phyloP scores from a whole-genome alignment of 2,329 filamentous ascomycete species.

The Alternaria longipes region DNA sequence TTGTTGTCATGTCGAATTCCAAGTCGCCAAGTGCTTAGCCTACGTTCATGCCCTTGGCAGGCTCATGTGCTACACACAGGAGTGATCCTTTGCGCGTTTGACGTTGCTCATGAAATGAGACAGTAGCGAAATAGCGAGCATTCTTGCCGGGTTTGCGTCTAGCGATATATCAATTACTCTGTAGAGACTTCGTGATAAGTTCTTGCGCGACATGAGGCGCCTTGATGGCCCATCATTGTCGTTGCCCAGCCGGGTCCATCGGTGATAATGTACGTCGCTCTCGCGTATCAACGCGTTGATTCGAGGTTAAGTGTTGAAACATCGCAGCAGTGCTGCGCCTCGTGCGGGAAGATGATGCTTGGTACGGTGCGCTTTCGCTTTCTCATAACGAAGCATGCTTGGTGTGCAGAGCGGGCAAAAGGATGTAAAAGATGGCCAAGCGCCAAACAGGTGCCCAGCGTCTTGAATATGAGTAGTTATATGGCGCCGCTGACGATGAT shows the following conservation, averaged over 20 bases:
- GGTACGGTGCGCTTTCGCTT: slow-evolving; percentile 2
- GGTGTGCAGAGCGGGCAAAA: slow-evolving; percentile 11
- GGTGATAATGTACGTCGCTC: background rate
- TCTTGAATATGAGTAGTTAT: background rate
- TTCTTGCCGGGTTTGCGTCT: background rate
- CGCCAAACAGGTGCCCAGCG: background rate
- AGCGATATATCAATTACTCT: background rate
- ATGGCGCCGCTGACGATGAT: background rate
- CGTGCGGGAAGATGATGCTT: slow-evolving; percentile 2
- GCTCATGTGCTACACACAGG: background rate
- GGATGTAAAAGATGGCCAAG: slow-evolving; percentile 11
- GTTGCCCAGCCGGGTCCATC: slow-evolving; percentile 13
- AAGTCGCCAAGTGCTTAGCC: slow-evolving; percentile 17
- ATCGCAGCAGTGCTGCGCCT: slow-evolving; percentile 6
- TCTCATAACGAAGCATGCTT: slow-evolving; percentile 4
- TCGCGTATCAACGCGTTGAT: background rate
- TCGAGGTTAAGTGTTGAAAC: background rate
- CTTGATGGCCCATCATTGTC: background rate
- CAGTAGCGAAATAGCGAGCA: background rate
- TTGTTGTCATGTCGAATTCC: slow-evolving; percentile 6
- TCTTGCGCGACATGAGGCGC: background rate
- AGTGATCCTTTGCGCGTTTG: background rate
- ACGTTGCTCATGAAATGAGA: background rate
- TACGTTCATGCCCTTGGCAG: slow-evolving; percentile 8
- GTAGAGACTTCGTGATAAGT: background rate